These are phyloP conservation scores for Macrocybe gigantea DNA, from an alignment of 768 basidiomycete genomes.

Conservation along the genomic window DNA sequence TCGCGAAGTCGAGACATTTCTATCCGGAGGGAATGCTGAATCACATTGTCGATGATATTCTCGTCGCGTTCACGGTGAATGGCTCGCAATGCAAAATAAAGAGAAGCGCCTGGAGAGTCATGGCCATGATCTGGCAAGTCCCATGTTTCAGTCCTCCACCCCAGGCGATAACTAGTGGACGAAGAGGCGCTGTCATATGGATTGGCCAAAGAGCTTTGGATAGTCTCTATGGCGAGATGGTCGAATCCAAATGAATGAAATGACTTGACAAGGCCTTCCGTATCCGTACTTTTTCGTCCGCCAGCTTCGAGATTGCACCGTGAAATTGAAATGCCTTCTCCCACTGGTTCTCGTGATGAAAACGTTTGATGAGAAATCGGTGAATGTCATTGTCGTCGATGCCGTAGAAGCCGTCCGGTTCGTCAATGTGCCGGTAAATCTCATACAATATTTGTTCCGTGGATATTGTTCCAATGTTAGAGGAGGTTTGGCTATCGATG, in stretches of 20 bases:
- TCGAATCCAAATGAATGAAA: conserved; percentile 91
- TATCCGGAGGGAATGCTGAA: conserved; percentile 44
- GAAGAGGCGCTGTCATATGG: conserved; percentile 21
- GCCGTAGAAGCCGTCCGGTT: conserved; percentile 97
- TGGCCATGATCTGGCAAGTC: conserved; percentile 70
- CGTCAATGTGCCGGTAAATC: conserved; percentile 93
- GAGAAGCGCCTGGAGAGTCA: conserved; percentile 43
- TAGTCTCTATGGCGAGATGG: conserved; percentile 70
- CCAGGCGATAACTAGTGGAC: conserved; percentile 69
- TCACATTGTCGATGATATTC: conserved; percentile 35
- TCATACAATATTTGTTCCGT: conserved; percentile 78
- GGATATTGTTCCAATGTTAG: conserved; percentile 17
- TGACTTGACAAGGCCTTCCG: conserved; percentile 68
- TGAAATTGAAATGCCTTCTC: conserved; percentile 87
- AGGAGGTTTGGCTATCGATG: conserved; percentile 35
- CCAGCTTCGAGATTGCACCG: conserved; percentile 78
- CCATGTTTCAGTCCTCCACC: conserved; percentile 95
- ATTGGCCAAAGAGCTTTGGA: conserved; percentile 38
- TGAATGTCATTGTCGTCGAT: conserved; percentile 76
- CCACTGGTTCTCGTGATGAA: conserved; percentile 93
- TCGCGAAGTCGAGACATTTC: conserved; percentile 61
- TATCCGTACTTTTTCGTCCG: conserved; percentile 30
- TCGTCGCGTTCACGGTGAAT: conserved; percentile 74
- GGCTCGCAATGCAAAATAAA: conserved; percentile 78
- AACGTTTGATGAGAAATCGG: conserved; percentile 73